phyloP scores from a whole-genome alignment of 176 grass and related monocot genomes.

The Aegilops tauschii region DNA sequence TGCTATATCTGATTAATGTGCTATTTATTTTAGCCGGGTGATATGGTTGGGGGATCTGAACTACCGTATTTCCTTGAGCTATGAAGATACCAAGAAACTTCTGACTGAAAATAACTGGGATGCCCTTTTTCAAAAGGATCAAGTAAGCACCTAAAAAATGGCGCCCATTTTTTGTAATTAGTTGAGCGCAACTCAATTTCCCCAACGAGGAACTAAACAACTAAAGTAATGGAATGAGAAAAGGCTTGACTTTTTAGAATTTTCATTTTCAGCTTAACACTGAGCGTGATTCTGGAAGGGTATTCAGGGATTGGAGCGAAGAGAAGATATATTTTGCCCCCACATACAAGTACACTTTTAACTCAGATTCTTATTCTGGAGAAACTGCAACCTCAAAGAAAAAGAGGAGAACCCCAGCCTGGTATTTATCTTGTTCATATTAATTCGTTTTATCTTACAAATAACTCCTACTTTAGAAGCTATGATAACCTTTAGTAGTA shows the following conservation, averaged over 20 bases:
- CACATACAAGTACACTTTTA: conserved; percentile 86
- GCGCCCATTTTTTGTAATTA: not conserved
- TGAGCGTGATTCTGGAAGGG: conserved; percentile 63
- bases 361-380: conserved; percentile 83
- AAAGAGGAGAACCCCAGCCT: conserved; percentile 91
- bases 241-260: not conserved
- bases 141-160: conserved; percentile 46
- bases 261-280: conserved; percentile 64
- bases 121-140: conserved; percentile 89
- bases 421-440: conserved; percentile 41
- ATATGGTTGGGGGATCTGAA: conserved; percentile 94
- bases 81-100: conserved; percentile 75
- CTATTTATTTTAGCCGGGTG: conserved; percentile 45
- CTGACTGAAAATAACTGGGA: conserved; percentile 77
- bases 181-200: not conserved
- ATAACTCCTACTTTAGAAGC: not conserved
- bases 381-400: conserved; percentile 84
- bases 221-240: conserved; percentile 1
- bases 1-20: conserved; percentile 14
- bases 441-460: not conserved
- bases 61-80: conserved; percentile 88
- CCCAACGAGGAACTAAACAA: not conserved
- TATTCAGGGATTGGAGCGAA: conserved; percentile 85
- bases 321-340: conserved; percentile 94
- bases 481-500: not conserved